A percentile compares a stretch with the other conserved stretches of the same genome.
phyloP scores from a whole-genome alignment of 1,284 basidiomycete species.

The Puccinia coronata region DNA sequence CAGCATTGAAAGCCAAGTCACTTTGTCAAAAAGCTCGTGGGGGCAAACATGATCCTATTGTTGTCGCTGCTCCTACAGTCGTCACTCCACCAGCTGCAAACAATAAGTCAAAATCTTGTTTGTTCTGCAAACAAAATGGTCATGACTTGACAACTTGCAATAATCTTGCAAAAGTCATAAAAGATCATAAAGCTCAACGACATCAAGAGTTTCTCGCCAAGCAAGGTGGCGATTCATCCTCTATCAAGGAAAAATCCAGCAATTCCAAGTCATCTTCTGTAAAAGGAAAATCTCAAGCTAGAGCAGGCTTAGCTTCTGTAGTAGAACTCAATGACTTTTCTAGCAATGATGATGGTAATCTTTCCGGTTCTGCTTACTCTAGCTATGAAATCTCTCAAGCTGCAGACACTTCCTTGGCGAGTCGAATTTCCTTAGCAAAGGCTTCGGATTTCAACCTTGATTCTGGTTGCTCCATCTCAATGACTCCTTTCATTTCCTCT shows the following conservation, averaged over 20 bases:
- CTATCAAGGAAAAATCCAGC: not conserved
- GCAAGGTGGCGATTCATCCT: not conserved
- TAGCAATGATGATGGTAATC: not conserved
- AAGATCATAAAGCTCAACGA: too few species aligned
- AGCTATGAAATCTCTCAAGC: not conserved
- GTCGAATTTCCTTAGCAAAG: not conserved
- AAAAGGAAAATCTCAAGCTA: not conserved
- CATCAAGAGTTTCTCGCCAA: too few species aligned
- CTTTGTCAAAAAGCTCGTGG: not conserved
- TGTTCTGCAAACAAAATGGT: not conserved
- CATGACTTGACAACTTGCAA: not conserved
- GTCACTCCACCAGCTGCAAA: not conserved
- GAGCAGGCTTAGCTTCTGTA: not conserved
- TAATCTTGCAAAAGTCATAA: not conserved
- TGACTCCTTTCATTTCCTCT: not conserved
- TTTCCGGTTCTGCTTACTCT: not conserved
- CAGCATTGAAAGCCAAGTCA: not conserved
- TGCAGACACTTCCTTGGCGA: not conserved
- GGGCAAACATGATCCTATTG: not conserved
- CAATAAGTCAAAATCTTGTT: not conserved
- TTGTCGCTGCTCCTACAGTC: not conserved
- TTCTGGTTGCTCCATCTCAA: slow-evolving; percentile 12
- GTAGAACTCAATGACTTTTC: not conserved
- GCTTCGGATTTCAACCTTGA: not conserved
- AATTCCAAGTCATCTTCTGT: not conserved